Base-by-base conservation (phyloP, 2,329 filamentous ascomycete species). In the Aspergillaceae sp. region DNA sequence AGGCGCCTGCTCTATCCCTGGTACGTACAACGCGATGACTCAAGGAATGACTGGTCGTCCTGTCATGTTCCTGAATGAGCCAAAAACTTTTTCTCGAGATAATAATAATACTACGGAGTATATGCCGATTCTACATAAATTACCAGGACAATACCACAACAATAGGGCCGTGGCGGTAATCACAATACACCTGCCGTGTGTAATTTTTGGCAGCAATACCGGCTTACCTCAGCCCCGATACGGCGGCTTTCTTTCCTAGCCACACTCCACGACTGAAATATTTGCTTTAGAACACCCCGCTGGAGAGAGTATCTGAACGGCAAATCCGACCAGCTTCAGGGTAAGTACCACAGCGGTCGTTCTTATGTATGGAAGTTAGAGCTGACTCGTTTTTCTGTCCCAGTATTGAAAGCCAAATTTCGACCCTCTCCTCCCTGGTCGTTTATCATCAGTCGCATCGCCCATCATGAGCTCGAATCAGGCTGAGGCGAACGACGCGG, bases 401-500 rank as follows among this genome's bases (percentile, higher is more conserved):
- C 49, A 52, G 51, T 53, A 48, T 19, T 26, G 4, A 51, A 48
- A 47, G 52, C 45, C 46, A 47, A 10, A 11, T 41, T 41, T 11
- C 40, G n/a, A 41, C 52, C 49, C 55, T 52, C 48, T 52, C 40
- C 46, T 40, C 50, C 50, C 48, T 55, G 56, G 58, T 54, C 50
- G 49, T 38, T 26, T 46, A 54, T 19, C 19, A 19, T 19, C 51
- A 50, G 56, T 58, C 52, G 57, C 58, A 53, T 62, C 59, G 58
- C 68, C 71, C 79, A 90, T 74, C 63, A 94, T 94, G 88, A 90
- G 86, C 76, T 83, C 89, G 73, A 76, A 84, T 64, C 83, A 89
- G 73, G 76, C 84, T 64, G 65, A 66, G 74, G 81, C 82, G 69
- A 90, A 84, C 74, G 92, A 97, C 74, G 91, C 91, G 60, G 92